Conservation (phyloP, 495 filamentous ascomycete species). For the Lophium mytilinum region DNA sequence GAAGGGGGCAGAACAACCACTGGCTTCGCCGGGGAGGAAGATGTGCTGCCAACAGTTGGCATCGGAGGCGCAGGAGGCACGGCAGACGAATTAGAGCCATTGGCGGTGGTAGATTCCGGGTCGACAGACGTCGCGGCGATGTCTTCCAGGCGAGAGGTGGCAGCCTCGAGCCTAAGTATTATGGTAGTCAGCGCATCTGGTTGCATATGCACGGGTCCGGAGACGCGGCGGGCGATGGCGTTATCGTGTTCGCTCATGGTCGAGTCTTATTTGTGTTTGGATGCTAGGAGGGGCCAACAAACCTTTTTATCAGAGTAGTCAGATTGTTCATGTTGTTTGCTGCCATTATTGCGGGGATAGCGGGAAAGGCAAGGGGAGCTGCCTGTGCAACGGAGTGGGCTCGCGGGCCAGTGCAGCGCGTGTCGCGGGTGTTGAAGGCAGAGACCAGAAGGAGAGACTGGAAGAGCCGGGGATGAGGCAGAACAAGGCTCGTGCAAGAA, state of each 20-base stretch:
- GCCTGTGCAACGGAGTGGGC: constrained; percentile 1
- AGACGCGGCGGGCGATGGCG: not conserved
- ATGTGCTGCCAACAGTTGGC: not conserved
- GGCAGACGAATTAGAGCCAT: not conserved
- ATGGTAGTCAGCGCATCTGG: constrained; percentile 37
- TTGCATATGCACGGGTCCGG: not conserved
- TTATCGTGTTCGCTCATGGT: constrained; percentile 2
- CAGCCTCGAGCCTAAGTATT: constrained; percentile 82
- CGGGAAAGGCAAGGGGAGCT: constrained; percentile 11
- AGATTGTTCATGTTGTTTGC: constrained; percentile 84
- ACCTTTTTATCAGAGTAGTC: constrained; percentile 97
- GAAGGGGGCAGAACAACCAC: constrained; percentile 60
- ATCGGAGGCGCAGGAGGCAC: not conserved
- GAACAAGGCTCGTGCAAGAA: not conserved
- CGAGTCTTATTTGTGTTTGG: not conserved
- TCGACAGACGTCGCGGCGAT: constrained; percentile 61
- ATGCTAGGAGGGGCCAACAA: constrained; percentile 26
- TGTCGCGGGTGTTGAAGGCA: not conserved
- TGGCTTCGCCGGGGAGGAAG: constrained; percentile 31
- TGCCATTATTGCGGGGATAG: constrained; percentile 10
- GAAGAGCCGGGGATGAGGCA: not conserved
- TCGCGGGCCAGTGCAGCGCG: constrained; percentile 15
- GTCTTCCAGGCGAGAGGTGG: constrained; percentile 92
- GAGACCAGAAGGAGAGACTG: not conserved
- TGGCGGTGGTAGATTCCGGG: constrained; percentile 32